Percentiles rank a stretch among this genome's conserved stretches.
Evolutionary conservation across 495 filamentous ascomycete species (phyloP).

Genomic region (Pseudoneurospora amorphoporcata): DNA sequence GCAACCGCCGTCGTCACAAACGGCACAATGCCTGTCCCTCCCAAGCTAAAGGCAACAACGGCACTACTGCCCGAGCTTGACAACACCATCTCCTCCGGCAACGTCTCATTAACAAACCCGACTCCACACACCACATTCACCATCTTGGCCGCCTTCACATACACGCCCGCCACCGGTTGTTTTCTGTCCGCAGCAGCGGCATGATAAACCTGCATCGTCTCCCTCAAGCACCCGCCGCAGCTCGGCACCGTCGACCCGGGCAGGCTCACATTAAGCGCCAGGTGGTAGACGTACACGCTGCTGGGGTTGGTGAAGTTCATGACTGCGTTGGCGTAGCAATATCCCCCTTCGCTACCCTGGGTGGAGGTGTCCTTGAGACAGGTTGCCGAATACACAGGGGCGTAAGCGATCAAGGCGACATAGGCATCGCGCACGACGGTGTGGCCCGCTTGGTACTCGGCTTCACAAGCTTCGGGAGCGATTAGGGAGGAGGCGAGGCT

Average conservation of each 20-base stretch:
- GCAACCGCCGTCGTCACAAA: not conserved
- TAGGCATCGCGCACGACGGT: conserved; percentile 55
- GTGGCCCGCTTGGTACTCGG: conserved; percentile 56
- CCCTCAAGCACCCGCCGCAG: conserved; percentile 57
- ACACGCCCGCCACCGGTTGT: conserved; percentile 48
- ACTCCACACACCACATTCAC: conserved; percentile 58
- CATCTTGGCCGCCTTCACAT: conserved; percentile 50
- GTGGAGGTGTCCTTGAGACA: conserved; percentile 54
- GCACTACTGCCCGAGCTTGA: not conserved
- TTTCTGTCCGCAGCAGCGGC: conserved; percentile 46
- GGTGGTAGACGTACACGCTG: conserved; percentile 69
- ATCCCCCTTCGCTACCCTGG: conserved; percentile 12
- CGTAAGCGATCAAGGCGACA: conserved; percentile 61
- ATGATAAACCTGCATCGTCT: conserved; percentile 62
- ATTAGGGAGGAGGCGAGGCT: conserved; percentile 50
- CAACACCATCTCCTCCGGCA: conserved; percentile 32
- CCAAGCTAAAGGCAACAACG: not conserved
- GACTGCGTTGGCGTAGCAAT: conserved; percentile 77
- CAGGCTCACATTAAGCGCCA: conserved; percentile 66
- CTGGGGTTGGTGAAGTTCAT: conserved; percentile 58
- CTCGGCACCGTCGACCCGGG: conserved; percentile 52
- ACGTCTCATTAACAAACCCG: conserved; percentile 48
- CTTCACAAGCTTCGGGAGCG: conserved; percentile 49
- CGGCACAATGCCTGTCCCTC: not conserved
- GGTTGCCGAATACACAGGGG: conserved; percentile 63